These are phyloP conservation scores for Alternaria longipes DNA, from an alignment of 2,329 filamentous ascomycete genomes.

Conservation along the genomic window DNA sequence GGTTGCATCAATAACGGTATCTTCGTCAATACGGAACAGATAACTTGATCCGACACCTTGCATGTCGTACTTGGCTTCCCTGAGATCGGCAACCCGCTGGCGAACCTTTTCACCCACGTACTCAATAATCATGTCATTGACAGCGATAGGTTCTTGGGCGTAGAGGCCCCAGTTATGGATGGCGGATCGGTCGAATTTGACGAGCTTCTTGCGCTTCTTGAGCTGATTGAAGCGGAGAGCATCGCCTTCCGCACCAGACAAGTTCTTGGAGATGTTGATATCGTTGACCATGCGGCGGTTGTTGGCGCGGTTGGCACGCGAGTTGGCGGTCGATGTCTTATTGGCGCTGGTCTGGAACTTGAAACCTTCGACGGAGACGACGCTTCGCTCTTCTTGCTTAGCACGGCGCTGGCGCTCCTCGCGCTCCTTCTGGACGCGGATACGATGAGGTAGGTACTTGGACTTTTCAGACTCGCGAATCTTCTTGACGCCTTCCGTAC, in stretches of 20 bases:
- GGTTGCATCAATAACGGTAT: conserved; percentile 96
- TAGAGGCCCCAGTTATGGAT: conserved; percentile 99
- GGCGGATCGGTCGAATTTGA: conserved; percentile 95
- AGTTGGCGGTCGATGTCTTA: conserved; percentile 84
- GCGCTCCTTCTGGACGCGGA: conserved; percentile 90
- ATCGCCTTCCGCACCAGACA: conserved; percentile 79
- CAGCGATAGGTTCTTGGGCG: conserved; percentile 94
- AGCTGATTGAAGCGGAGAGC: conserved; percentile 98
- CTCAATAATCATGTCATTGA: conserved; percentile 99
- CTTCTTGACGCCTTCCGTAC: conserved; percentile 93
- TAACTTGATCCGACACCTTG: conserved; percentile 98
- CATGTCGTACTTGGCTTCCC: conserved; percentile 90
- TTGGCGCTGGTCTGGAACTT: conserved; percentile 77
- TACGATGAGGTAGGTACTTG: conserved; percentile 96
- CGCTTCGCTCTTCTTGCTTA: conserved; percentile 65
- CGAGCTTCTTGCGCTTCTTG: conserved; percentile 99
- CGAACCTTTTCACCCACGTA: conserved; percentile 98
- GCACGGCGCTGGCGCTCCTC: conserved; percentile 87
- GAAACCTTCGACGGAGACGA: conserved; percentile 48
- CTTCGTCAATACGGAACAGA: conserved; percentile 97
- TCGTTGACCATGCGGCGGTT: conserved; percentile 95
- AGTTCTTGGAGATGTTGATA: conserved; percentile 87
- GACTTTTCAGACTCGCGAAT: conserved; percentile 98
- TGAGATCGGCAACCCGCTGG: conserved; percentile 96
- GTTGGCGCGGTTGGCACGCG: conserved; percentile 91